phyloP scores from a whole-genome alignment of 495 filamentous ascomycete genomes.

The Hyaloscypha finlandica region DNA sequence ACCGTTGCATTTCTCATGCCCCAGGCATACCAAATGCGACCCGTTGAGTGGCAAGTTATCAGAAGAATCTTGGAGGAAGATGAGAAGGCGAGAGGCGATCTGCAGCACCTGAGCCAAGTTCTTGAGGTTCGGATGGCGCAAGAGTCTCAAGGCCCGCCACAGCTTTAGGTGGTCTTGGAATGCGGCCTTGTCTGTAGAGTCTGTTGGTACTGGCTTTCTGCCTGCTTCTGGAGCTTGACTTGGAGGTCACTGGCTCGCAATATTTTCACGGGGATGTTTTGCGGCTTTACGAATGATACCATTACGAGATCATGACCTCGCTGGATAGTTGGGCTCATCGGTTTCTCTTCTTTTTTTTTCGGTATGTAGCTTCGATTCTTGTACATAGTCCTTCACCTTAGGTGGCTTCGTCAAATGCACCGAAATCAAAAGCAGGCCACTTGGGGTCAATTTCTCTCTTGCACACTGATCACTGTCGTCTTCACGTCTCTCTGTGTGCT shows the following conservation, averaged over 20 bases:
- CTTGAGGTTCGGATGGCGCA: conserved; percentile 39
- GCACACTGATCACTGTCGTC: not conserved
- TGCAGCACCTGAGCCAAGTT: conserved; percentile 48
- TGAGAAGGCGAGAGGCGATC: conserved; percentile 46
- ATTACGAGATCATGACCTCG: conserved; percentile 28
- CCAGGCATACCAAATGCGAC: conserved; percentile 62
- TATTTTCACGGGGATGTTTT: not conserved
- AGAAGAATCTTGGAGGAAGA: conserved; percentile 57
- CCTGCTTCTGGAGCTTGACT: not conserved
- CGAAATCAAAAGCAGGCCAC: not conserved
- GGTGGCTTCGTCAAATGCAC: not conserved
- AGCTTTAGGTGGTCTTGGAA: not conserved
- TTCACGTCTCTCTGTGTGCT: too few species aligned
- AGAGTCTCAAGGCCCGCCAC: conserved; percentile 9
- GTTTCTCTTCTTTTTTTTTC: conserved; percentile 20
- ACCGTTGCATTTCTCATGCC: conserved; percentile 68
- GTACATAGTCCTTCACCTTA: not conserved
- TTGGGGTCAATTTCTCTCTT: not conserved
- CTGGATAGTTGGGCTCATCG: conserved; percentile 24
- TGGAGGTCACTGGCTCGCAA: not conserved
- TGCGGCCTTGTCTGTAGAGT: not conserved
- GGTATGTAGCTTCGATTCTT: not conserved
- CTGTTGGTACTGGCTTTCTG: not conserved
- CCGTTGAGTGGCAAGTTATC: conserved; percentile 65
- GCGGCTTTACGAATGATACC: conserved; percentile 23